Base-by-base conservation (phyloP, 2,329 filamentous ascomycete species). In the Apiospora marii region DNA sequence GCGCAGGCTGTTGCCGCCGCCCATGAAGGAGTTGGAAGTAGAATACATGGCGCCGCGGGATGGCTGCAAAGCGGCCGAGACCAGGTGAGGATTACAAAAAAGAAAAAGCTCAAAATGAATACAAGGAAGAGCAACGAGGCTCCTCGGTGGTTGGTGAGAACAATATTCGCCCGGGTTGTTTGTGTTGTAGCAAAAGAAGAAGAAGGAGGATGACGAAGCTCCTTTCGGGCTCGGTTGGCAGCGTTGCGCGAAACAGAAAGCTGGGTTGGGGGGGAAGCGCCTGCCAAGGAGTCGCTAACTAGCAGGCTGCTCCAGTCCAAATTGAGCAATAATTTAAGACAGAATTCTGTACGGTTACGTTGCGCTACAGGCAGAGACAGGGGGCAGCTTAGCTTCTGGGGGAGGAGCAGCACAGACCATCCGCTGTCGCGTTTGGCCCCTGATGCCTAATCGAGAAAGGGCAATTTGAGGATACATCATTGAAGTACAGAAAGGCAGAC, bases 11-110 rank as follows among this genome's bases (percentile, higher is more conserved):
- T 92, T 94, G 82, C 88, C 90, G 85, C 92, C 93, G 83, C 94
- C 94, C 79, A 97, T 85, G 83, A 92, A 98, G 76, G 93, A 92
- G 86, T 93, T 97, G 77, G 94, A 93, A 82, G 92, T 94, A 77
- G 94, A 96, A 86, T 94, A 98, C 96, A 98, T 98, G 84, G 67
- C 75, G 75, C 70, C 70, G 69, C 34, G 30, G 46, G 14, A 37
- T 16, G 48, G 37, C 27, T 48, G 44, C 16, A 61, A 16, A 58
- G 19, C 41, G 58, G 58, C 34, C 58, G 58, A 64, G 58, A 64
- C 58, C 58, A 64, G 58, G n/a, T 12, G 58, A 41, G 22, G 58
- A 64, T 64, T 64, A 64, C 27, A 64, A 41, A 37, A 24, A 30
- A 37, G n/a, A 30, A 37, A 41, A 64, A 41, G 58, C 8, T 64